Evolutionary conservation across 495 filamentous ascomycete species (phyloP), one percentile per base, ranked within the genome.

Genomic region (Penicillium dipodomyicola): DNA sequence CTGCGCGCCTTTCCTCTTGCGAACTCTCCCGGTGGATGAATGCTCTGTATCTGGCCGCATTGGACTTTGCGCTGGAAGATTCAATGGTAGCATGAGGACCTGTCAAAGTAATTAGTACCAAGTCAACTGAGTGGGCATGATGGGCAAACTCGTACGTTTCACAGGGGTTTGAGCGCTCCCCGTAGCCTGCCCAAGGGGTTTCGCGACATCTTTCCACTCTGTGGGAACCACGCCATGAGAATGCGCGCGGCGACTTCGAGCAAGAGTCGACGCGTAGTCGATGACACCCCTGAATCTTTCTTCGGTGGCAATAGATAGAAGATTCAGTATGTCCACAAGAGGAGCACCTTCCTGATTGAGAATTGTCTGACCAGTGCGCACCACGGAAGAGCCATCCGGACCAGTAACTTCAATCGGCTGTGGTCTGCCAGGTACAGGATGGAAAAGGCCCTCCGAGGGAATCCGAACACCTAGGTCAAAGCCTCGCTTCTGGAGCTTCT

Each of bases 241-340:
- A n/a, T 84, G 86, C 37, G 74, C 80, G 62, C 85, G 84, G 52
- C 91, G 83, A 49, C 79, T 84, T 56, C 76, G 80, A 17, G 88
- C 77, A 8, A 92, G 69, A 14, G 71, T 79, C 46, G 82, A 80
- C 6, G 87, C 83, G 64, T 94, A 90, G 60, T 90, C 85, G 22
- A 94, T 55, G 12, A 94, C 68, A 4, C 81, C 79, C 40, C 86
- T 75, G 25, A 95, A 39, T 22, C 87, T 81, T 63, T 91, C 85
- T 56, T 90, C 85, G 35, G 87, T 82, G 7, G 87, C 86, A 30
- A 94, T 79, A 9, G 89, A 92, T 30, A 95, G 52, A 25, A 95
- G 76, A 25, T 87, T 83, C 19, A 95, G 62, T 47, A 96, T 84
- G 49, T 96, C 89, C 14, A 85, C 84, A 32, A 94, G 69, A 33